phyloP scores from a whole-genome alignment of 257 asterid genomes.

The Echium plantagineum region DNA sequence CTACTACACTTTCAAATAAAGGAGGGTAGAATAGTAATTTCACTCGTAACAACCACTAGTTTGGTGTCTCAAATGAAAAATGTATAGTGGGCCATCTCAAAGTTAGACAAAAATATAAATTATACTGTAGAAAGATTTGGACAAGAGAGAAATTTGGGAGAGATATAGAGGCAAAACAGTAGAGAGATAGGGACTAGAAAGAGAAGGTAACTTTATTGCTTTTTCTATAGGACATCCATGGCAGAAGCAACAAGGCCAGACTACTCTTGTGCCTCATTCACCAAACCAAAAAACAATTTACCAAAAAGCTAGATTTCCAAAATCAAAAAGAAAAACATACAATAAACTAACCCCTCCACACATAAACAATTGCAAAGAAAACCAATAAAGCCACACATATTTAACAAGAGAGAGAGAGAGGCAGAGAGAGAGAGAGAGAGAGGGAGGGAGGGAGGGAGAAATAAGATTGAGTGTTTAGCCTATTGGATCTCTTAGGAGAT shows the following conservation, averaged over 20 bases:
- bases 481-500: slow-evolving; percentile 15
- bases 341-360: not conserved
- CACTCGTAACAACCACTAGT: no score
- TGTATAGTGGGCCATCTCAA: no score
- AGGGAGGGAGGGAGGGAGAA: slow-evolving; percentile 10
- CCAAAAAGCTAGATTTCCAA: not conserved
- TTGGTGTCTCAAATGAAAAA: no score
- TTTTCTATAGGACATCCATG: slow-evolving; percentile 39
- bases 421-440: slow-evolving; percentile 2
- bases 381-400: not conserved
- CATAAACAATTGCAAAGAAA: not conserved
- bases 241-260: slow-evolving; percentile 28
- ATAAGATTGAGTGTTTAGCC: slow-evolving; percentile 15
- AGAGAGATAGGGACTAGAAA: slow-evolving; percentile 3
- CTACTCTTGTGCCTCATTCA: slow-evolving; percentile 16
- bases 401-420: not conserved
- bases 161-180: not conserved
- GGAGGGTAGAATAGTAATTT: no score
- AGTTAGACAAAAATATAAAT: no score
- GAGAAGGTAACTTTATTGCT: slow-evolving; percentile 27
- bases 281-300: not conserved
- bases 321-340: not conserved
- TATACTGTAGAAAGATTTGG: not conserved
- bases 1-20: no score
- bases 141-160: not conserved